These are phyloP conservation scores for Aureobasidium sp. DNA, from an alignment of 2,329 filamentous ascomycete species.

Conservation along the genomic window DNA sequence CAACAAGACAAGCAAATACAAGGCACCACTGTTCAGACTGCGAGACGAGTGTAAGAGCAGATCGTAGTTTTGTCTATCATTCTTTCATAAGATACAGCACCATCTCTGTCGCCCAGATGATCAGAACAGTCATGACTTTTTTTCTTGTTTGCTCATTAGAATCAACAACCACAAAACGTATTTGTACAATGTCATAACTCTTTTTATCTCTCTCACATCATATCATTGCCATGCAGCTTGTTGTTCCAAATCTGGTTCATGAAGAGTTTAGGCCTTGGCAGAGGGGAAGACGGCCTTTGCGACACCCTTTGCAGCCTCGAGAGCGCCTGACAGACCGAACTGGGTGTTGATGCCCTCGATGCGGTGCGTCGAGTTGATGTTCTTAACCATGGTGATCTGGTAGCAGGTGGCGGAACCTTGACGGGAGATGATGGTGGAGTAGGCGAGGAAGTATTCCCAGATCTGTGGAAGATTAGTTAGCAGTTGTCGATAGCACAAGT, in stretches of 20 bases:
- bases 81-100: background rate
- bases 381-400: conserved; percentile 83
- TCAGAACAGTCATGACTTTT: conserved; percentile 8
- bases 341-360: conserved; percentile 66
- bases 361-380: conserved; percentile 80
- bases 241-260: background rate
- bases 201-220: background rate
- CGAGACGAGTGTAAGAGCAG: background rate
- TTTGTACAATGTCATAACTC: conserved; percentile 5
- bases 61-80: conserved; percentile 3
- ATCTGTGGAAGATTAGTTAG: conserved; percentile 46
- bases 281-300: conserved; percentile 27
- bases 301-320: conserved; percentile 42
- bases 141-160: conserved; percentile 1
- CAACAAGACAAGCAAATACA: background rate
- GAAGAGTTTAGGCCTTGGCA: conserved; percentile 19
- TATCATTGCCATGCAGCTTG: background rate
- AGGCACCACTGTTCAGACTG: background rate
- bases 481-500: background rate
- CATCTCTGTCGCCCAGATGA: background rate
- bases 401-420: conserved; percentile 81
- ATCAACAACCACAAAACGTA: conserved; percentile 1
- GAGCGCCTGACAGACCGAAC: conserved; percentile 61
- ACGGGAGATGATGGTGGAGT: conserved; percentile 74
- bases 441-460: conserved; percentile 88